Conservation (phyloP, 2,329 filamentous ascomycete genomes). For the Chaetomium sp. region DNA sequence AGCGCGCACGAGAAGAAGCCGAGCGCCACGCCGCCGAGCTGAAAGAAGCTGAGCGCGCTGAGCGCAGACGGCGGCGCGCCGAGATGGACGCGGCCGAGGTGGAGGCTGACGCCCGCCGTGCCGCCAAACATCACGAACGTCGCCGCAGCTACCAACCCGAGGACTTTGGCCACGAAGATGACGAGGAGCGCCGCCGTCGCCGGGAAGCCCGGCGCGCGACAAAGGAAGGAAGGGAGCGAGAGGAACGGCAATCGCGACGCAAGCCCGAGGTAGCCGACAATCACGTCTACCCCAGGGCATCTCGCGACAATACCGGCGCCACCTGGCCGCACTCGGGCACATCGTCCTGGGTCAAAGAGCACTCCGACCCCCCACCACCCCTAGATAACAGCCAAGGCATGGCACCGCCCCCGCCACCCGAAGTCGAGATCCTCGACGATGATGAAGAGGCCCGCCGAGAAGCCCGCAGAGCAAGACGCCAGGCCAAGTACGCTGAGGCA, state of each 20-base stretch:
- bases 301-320: slow-evolving; percentile 44
- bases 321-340: slow-evolving; percentile 65
- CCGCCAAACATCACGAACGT: slow-evolving; percentile 49
- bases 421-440: slow-evolving; percentile 50
- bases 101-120: slow-evolving; percentile 52
- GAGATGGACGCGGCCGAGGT: slow-evolving; percentile 51
- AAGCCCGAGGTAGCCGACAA: slow-evolving; percentile 48
- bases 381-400: slow-evolving; percentile 38
- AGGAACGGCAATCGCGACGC: slow-evolving; percentile 45
- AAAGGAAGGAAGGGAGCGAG: slow-evolving; percentile 45
- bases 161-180: slow-evolving; percentile 48
- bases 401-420: slow-evolving; percentile 40
- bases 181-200: slow-evolving; percentile 56
- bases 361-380: slow-evolving; percentile 63
- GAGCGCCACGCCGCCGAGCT: slow-evolving; percentile 53
- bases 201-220: slow-evolving; percentile 55
- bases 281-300: slow-evolving; percentile 47
- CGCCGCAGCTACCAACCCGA: slow-evolving; percentile 47
- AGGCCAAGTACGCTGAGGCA: slow-evolving; percentile 47
- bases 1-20: slow-evolving; percentile 51
- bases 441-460: slow-evolving; percentile 51
- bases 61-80: slow-evolving; percentile 51
- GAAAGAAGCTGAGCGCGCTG: slow-evolving; percentile 51
- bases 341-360: slow-evolving; percentile 67
- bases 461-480: slow-evolving; percentile 50